Percentiles rank a stretch among this genome's conserved stretches.
phyloP scores from a whole-genome alignment of 768 basidiomycete species.

The Podaxis carcinomalis region DNA sequence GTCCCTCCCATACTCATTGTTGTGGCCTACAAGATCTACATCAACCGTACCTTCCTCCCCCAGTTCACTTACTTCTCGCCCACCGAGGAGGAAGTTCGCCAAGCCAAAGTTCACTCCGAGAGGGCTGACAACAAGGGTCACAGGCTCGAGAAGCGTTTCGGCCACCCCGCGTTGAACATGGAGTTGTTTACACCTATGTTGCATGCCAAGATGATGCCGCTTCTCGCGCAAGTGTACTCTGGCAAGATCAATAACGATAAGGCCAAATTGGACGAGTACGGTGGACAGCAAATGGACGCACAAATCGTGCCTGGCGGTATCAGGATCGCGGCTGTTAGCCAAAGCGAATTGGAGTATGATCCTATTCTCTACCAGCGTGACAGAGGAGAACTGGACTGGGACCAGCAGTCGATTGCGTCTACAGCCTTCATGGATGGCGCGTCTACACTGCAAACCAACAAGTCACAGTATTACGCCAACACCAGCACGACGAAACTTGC shows the following conservation, averaged over 20 bases:
- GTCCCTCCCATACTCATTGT: slow-evolving; percentile 84
- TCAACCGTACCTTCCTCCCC: slow-evolving; percentile 61
- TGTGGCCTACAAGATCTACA: slow-evolving; percentile 79
- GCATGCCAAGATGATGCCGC: slow-evolving; percentile 79
- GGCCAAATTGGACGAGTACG: slow-evolving; percentile 72
- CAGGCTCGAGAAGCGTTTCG: slow-evolving; percentile 86
- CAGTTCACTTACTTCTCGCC: slow-evolving; percentile 85
- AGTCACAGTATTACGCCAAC: slow-evolving; percentile 35
- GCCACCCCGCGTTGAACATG: slow-evolving; percentile 85
- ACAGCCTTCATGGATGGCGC: slow-evolving; percentile 48
- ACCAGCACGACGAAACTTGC: slow-evolving; percentile 24
- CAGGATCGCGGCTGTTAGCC: slow-evolving; percentile 77
- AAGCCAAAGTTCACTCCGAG: slow-evolving; percentile 74
- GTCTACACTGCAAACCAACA: slow-evolving; percentile 35
- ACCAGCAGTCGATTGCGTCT: slow-evolving; percentile 69
- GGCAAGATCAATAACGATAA: slow-evolving; percentile 65
- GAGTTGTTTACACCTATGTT: slow-evolving; percentile 89
- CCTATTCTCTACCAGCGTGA: slow-evolving; percentile 75
- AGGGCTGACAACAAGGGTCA: slow-evolving; percentile 68
- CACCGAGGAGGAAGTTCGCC: slow-evolving; percentile 67
- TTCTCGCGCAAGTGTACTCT: slow-evolving; percentile 70
- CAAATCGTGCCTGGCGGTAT: slow-evolving; percentile 74
- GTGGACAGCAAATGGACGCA: slow-evolving; percentile 72
- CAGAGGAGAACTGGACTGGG: slow-evolving; percentile 87
- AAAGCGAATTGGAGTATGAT: slow-evolving; percentile 81